phyloP scores from a whole-genome alignment of 192 early-diverging fungal species.

The Entomortierella beljakovae region DNA sequence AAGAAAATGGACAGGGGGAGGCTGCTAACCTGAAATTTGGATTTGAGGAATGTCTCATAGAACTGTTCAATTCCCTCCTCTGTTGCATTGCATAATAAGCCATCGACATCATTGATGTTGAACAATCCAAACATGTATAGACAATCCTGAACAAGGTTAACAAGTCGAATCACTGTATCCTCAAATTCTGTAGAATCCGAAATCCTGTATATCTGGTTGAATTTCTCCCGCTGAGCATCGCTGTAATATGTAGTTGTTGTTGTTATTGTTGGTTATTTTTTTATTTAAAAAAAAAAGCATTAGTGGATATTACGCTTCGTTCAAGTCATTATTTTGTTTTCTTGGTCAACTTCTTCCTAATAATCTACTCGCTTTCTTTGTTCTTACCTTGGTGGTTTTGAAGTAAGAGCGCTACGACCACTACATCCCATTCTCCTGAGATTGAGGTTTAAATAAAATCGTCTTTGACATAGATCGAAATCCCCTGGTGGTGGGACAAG shows the following conservation, averaged over 20 bases:
- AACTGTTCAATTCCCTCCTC: constrained; percentile 54
- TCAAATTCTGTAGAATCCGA: constrained; percentile 58
- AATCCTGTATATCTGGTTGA: constrained; percentile 61
- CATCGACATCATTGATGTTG: constrained; percentile 58
- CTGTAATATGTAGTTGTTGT: constrained; percentile 43
- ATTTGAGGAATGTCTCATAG: constrained; percentile 52
- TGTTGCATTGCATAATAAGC: constrained; percentile 62
- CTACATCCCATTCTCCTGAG: constrained; percentile 62
- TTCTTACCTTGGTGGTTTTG: constrained; percentile 56
- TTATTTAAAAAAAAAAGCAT: too few species aligned
- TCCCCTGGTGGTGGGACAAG: constrained; percentile 60
- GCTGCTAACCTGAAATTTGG: constrained; percentile 38
- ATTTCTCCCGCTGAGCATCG: constrained; percentile 64
- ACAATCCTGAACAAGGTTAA: constrained; percentile 57
- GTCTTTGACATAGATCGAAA: constrained; percentile 57
- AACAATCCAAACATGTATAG: constrained; percentile 57
- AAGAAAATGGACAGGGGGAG: background rate
- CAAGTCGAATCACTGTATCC: constrained; percentile 61
- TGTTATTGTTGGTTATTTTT: too few species aligned
- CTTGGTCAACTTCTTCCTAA: background rate
- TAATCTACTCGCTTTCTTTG: background rate
- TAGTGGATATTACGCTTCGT: too few species aligned
- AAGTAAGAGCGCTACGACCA: constrained; percentile 63
- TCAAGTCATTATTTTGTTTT: background rate
- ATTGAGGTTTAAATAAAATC: constrained; percentile 64